These are phyloP conservation scores for Aspergillus sclerotioniger DNA, from an alignment of 495 filamentous ascomycete genomes.

Conservation along the genomic window DNA sequence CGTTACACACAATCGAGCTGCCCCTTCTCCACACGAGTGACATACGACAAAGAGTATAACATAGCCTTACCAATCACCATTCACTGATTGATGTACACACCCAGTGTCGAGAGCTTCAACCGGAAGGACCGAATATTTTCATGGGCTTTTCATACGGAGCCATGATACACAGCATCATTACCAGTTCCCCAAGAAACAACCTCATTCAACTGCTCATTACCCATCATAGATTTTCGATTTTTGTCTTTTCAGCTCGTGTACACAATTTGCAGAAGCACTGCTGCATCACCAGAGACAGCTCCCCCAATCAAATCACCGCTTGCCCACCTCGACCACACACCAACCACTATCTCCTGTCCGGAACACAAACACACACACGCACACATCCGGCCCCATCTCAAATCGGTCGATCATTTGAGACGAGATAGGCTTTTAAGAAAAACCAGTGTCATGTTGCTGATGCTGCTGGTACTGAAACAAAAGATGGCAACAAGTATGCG, in stretches of 20 bases:
- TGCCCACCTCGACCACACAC: not conserved
- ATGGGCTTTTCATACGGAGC: too few relatives aligned
- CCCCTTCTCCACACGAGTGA: too few relatives aligned
- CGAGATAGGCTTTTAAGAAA: not conserved
- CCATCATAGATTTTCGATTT: conserved; percentile 27
- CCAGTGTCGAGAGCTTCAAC: too few relatives aligned
- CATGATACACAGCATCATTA: too few relatives aligned
- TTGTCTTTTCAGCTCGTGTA: conserved; percentile 24
- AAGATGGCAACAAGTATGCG: not conserved
- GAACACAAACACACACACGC: not conserved
- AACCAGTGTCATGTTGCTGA: not conserved
- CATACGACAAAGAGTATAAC: too few relatives aligned
- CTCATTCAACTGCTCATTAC: conserved; percentile 22
- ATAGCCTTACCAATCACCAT: too few relatives aligned
- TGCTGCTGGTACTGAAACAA: not conserved
- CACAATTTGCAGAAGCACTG: conserved; percentile 18
- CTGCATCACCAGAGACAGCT: conserved; percentile 12
- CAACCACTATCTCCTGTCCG: conserved; percentile 1
- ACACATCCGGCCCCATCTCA: not conserved
- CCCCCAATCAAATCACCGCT: conserved; percentile 6
- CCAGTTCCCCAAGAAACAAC: not conserved
- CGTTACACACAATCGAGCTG: too few relatives aligned
- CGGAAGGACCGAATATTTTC: too few relatives aligned
- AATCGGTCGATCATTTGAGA: not conserved
- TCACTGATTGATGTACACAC: too few relatives aligned